Evolutionary conservation across 2,329 filamentous ascomycete genomes (phyloP).

Genomic region (Aspergillus persii): DNA sequence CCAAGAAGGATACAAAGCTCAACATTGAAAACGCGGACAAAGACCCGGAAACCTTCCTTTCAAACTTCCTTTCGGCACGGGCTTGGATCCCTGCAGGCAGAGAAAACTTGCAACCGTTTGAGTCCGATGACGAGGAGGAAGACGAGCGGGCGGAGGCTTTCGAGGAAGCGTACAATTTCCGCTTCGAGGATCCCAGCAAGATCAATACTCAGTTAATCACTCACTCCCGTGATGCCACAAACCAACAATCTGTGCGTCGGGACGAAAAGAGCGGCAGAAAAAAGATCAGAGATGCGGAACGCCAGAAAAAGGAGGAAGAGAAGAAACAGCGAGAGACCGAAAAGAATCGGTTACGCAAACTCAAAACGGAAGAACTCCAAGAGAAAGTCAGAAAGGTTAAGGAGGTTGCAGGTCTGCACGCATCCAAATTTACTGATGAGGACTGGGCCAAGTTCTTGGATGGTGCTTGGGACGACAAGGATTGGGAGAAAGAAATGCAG

Average conservation of each 20-base stretch:
- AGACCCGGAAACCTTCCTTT: constrained; percentile 88
- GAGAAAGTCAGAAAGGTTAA: constrained; percentile 84
- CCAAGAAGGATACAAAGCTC: constrained; percentile 53
- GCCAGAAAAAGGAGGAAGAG: constrained; percentile 73
- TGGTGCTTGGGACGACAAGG: constrained; percentile 80
- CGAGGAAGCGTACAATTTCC: constrained; percentile 90
- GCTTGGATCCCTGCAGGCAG: constrained; percentile 76
- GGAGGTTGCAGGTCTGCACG: constrained; percentile 76
- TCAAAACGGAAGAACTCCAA: constrained; percentile 89
- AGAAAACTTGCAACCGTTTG: constrained; percentile 73
- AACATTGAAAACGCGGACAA: constrained; percentile 77
- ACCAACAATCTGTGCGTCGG: constrained; percentile 77
- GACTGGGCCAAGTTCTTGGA: constrained; percentile 85
- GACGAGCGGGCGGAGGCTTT: constrained; percentile 77
- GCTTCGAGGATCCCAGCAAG: constrained; percentile 88
- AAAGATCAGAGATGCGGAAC: constrained; percentile 74
- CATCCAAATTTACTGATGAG: constrained; percentile 66
- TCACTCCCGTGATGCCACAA: constrained; percentile 82
- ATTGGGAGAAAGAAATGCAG: constrained; percentile 89
- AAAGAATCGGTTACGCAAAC: constrained; percentile 75
- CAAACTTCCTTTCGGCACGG: constrained; percentile 88
- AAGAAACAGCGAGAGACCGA: constrained; percentile 75
- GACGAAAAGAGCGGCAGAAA: constrained; percentile 77
- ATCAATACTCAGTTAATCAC: constrained; percentile 85
- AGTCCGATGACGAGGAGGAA: constrained; percentile 84